These are phyloP conservation scores for Ustilago sp. DNA, from an alignment of 1,284 basidiomycete genomes.

Conservation along the genomic window DNA sequence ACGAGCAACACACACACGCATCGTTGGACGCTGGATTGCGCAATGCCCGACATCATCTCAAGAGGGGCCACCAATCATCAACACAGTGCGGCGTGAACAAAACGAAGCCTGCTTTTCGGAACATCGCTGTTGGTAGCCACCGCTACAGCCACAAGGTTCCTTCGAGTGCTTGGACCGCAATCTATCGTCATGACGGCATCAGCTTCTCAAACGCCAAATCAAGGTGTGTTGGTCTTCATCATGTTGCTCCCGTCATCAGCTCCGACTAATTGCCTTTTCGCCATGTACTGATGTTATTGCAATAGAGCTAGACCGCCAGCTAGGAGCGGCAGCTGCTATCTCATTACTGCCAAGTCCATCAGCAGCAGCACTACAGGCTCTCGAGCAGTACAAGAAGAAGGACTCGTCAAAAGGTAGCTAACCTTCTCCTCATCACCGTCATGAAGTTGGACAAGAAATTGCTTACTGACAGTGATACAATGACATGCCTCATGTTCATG, in stretches of 20 bases:
- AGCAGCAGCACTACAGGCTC: conserved; percentile 48
- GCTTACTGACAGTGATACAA: background rate
- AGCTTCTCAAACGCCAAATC: conserved; percentile 19
- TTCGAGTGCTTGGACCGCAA: background rate
- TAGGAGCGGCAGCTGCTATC: conserved; percentile 32
- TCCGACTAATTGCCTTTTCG: background rate
- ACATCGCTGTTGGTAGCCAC: too few relatives aligned
- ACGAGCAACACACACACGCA: conserved; percentile 16
- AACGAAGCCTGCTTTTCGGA: too few relatives aligned
- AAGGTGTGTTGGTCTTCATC: conserved; percentile 20
- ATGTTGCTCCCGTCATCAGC: background rate
- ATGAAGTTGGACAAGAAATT: background rate
- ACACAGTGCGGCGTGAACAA: background rate
- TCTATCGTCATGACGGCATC: conserved; percentile 4
- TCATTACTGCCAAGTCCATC: conserved; percentile 1
- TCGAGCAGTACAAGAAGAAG: conserved; percentile 65
- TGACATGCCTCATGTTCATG: background rate
- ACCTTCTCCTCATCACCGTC: background rate
- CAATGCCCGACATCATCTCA: background rate
- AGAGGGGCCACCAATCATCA: background rate
- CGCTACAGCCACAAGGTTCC: too few relatives aligned
- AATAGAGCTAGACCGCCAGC: conserved; percentile 40
- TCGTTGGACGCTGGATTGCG: conserved; percentile 32
- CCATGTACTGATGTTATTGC: background rate
- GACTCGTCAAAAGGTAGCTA: conserved; percentile 60